These are phyloP conservation scores for Colletotrichum endophyticum DNA, from an alignment of 2,329 filamentous ascomycete genomes.

Conservation along the genomic window DNA sequence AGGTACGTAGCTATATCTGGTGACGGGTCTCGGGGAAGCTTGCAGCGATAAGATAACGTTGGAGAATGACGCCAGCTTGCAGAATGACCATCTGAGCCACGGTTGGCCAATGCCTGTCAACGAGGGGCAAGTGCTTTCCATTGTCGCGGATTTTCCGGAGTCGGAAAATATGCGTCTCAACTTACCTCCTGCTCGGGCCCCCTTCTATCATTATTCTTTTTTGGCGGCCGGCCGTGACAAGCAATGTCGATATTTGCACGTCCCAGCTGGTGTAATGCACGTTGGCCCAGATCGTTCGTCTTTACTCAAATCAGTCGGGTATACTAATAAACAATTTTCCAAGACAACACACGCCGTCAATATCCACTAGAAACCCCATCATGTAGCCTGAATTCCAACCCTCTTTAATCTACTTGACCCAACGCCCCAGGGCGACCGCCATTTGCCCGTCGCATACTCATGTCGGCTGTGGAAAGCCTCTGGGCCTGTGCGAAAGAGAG, in stretches of 20 bases:
- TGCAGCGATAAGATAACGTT: not conserved
- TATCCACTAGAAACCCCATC: not conserved
- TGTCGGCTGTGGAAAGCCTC: not conserved
- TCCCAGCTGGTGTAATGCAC: not conserved
- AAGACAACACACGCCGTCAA: not conserved
- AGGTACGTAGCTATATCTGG: not conserved
- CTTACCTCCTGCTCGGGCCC: no score
- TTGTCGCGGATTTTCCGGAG: not conserved
- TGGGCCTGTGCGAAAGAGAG: slow-evolving; percentile 13
- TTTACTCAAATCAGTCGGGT: not conserved
- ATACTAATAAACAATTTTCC: not conserved
- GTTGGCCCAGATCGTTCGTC: not conserved
- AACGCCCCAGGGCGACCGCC: not conserved
- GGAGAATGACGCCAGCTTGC: slow-evolving; percentile 3
- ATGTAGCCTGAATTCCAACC: not conserved
- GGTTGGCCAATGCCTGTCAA: not conserved
- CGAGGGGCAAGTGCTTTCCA: not conserved
- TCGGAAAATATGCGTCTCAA: not conserved
- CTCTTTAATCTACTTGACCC: not conserved
- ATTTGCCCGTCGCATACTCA: not conserved
- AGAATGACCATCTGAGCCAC: not conserved
- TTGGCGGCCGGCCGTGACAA: not conserved
- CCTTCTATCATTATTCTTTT: not conserved
- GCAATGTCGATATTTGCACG: not conserved
- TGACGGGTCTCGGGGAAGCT: not conserved